Evolutionary conservation across 139 green algal genomes (phyloP), one percentile per base, ranked within the genome.

Genomic region (Tetradesmus obliquus): DNA sequence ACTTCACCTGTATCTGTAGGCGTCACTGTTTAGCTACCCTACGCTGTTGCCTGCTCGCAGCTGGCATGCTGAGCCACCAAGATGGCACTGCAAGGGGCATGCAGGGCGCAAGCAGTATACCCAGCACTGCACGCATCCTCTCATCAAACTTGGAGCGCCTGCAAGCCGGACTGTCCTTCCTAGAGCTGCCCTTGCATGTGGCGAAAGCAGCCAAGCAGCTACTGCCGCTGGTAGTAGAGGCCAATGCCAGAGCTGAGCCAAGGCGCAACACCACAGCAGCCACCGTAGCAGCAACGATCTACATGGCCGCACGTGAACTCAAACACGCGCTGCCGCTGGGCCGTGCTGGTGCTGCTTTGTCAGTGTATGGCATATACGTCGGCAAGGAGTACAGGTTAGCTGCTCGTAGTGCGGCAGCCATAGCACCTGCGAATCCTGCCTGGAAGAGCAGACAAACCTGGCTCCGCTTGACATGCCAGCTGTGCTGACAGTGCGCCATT

Each of bases 371-470:
- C 3, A 5, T 55, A n/a, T 8, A 76, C 69, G 88, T 91, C 2
- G 76, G 54, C 79, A 62, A 22, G 17, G 88, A 86, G 57, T 91
- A 62, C 88, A 91, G 88, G 88, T 91, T 91, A 32, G n/a, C 55
- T 12, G 24, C 2, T 83, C 7, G 19, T 32, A 19, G 24, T 51
- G 76, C 9, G 8, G 12, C 15, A 4, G 9, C 10, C 57, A 66
- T 66, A 9, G 8, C 32, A 45, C 32, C 32, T 45, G 32, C 57
- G 57, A 66, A 66, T 66, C 57, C 57, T 82, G 9, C 22, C n/a
- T n/a, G 12, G 45, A 45, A 45, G 32, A 45, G 32, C 32, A 45
- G 32, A 45, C 32, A 45, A 45, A 45, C 32, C 32, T 45, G 32
- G 32, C 32, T 45, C 32, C 32, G 32, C 32, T 45, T 45, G 32